Conservation (phyloP, 106 monocot species). For the Dendrobium officinale region DNA sequence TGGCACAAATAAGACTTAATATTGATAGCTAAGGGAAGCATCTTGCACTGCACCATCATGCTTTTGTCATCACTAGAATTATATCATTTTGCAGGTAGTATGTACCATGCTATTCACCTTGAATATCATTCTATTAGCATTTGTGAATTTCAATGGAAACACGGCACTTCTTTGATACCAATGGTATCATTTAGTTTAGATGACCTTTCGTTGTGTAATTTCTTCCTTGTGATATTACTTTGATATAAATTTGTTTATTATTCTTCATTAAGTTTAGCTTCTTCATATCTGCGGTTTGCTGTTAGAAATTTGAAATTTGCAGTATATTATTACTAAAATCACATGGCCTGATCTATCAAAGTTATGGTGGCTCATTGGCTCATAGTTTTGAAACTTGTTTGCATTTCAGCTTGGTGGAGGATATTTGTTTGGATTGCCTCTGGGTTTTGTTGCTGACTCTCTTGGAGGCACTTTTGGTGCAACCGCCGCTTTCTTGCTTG, state of each 20-base stretch:
- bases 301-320: not conserved
- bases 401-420: constrained; percentile 88
- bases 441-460: constrained; percentile 95
- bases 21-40: not conserved
- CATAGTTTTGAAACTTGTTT: constrained; percentile 5
- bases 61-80: too few relatives aligned
- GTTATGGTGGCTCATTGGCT: not conserved
- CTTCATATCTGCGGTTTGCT: not conserved
- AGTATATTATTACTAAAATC: not conserved
- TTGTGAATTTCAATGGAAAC: not conserved
- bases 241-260: too few relatives aligned
- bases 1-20: not conserved
- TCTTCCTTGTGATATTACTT: too few relatives aligned
- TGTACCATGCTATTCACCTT: not conserved
- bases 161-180: not conserved
- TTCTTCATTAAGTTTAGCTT: not conserved
- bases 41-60: too few relatives aligned
- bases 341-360: not conserved
- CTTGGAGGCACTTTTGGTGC: constrained; percentile 95
- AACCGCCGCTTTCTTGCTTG: constrained; percentile 86
- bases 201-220: too few relatives aligned
- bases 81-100: not conserved
- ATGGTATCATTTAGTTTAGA: too few relatives aligned
- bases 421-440: constrained; percentile 89
- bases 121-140: not conserved